Percentiles rank a stretch among this genome's conserved stretches.
Conservation (phyloP, 495 filamentous ascomycete species). For the Podospora sp. region DNA sequence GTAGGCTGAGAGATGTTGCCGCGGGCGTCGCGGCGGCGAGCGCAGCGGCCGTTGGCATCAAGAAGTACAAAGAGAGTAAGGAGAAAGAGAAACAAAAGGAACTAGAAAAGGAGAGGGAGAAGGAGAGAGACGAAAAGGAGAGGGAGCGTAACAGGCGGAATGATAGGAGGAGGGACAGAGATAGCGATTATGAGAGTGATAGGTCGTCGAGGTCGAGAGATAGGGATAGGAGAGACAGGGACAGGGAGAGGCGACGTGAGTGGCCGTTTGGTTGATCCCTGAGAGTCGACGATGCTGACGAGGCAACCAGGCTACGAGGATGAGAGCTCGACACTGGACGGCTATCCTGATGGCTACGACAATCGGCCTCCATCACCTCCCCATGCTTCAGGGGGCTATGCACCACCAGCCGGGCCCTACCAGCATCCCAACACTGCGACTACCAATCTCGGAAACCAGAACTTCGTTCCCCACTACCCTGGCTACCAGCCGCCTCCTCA, state of each 20-base stretch:
- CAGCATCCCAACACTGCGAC: constrained; percentile 44
- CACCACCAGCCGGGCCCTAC: constrained; percentile 17
- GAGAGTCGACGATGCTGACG: neutral
- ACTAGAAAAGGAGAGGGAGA: constrained; percentile 36
- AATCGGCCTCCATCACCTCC: constrained; percentile 51
- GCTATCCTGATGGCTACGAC: constrained; percentile 39
- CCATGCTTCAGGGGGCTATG: constrained; percentile 54
- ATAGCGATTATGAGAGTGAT: constrained; percentile 15
- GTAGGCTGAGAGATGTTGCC: constrained; percentile 65
- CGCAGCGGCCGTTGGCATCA: constrained; percentile 77
- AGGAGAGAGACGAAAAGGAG: constrained; percentile 28
- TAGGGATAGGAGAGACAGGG: constrained; percentile 27
- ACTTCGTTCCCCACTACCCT: constrained; percentile 30
- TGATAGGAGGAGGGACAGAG: constrained; percentile 27
- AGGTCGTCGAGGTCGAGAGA: constrained; percentile 17
- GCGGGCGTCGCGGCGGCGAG: constrained; percentile 69
- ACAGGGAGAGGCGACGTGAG: constrained; percentile 45
- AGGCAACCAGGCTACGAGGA: constrained; percentile 45
- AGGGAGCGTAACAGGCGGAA: constrained; percentile 23
- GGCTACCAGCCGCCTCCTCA: constrained; percentile 40
- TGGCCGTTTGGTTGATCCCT: neutral
- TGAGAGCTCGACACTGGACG: constrained; percentile 35
- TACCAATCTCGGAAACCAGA: constrained; percentile 35
- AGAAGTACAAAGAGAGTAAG: constrained; percentile 64
- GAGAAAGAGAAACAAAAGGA: constrained; percentile 45